Conservation (phyloP, 306 rosid species). For the Citrullus colocynthis region DNA sequence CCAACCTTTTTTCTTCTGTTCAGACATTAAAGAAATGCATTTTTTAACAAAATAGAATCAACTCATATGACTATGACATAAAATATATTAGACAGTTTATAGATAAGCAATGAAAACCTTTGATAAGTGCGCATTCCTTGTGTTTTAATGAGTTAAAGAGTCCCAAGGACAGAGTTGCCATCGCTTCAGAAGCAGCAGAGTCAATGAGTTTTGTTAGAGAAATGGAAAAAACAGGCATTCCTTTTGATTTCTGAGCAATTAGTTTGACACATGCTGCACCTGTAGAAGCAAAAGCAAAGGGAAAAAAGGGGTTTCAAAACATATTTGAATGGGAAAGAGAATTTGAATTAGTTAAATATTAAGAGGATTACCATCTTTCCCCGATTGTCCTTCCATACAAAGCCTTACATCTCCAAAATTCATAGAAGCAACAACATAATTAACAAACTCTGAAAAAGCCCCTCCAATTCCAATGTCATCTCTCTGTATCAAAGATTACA, state of each 20-base stretch:
- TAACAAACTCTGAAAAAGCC: slow-evolving; percentile 60
- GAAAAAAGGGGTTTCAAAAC: neutral
- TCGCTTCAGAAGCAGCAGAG: slow-evolving; percentile 46
- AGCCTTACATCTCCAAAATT: slow-evolving; percentile 64
- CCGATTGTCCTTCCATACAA: slow-evolving; percentile 33
- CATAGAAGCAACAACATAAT: slow-evolving; percentile 48
- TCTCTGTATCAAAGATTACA: slow-evolving; percentile 38
- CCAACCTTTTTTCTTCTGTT: neutral
- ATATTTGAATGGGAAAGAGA: neutral
- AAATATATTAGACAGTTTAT: neutral
- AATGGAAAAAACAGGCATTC: slow-evolving; percentile 70
- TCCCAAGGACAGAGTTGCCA: slow-evolving; percentile 39
- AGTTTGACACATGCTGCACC: slow-evolving; percentile 49
- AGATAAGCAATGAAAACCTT: slow-evolving; percentile 30
- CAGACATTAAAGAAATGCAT: neutral
- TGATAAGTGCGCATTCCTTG: slow-evolving; percentile 19
- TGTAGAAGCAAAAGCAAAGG: neutral
- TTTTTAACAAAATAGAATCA: neutral
- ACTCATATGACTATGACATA: neutral
- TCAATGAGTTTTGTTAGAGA: slow-evolving; percentile 52
- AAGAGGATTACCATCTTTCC: slow-evolving; percentile 17
- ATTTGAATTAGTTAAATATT: neutral
- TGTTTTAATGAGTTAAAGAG: slow-evolving; percentile 49
- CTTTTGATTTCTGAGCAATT: slow-evolving; percentile 72
- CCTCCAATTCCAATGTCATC: slow-evolving; percentile 82